phyloP scores from a whole-genome alignment of 495 filamentous ascomycete genomes.

The Penicillium odoratum region DNA sequence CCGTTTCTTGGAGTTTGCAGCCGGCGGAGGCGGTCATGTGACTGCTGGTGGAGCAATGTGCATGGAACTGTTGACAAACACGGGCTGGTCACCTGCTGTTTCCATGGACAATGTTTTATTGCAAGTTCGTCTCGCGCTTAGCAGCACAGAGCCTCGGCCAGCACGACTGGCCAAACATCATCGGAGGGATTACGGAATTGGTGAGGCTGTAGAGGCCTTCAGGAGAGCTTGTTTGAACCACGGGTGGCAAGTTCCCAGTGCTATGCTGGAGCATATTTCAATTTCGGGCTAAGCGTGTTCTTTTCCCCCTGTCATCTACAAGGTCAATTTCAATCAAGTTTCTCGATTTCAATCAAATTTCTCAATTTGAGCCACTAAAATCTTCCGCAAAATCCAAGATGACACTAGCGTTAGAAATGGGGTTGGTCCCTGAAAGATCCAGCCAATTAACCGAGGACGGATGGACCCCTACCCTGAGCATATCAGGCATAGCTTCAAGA shows the following conservation, averaged over 20 bases:
- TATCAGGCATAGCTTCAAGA: neutral
- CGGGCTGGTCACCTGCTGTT: constrained; percentile 74
- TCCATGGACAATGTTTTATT: constrained; percentile 79
- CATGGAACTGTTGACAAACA: constrained; percentile 85
- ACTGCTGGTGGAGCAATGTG: constrained; percentile 87
- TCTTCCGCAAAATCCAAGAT: too few species aligned
- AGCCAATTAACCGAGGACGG: too few species aligned
- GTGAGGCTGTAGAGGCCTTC: constrained; percentile 74
- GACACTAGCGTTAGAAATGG: too few species aligned
- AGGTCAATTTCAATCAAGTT: too few species aligned
- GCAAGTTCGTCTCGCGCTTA: constrained; percentile 81
- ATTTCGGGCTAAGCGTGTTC: too few species aligned
- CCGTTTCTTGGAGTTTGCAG: constrained; percentile 66
- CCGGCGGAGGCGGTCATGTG: constrained; percentile 85
- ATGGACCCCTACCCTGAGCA: neutral
- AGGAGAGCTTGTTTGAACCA: constrained; percentile 64
- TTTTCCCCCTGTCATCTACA: too few species aligned
- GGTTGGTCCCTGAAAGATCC: too few species aligned
- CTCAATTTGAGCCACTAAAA: too few species aligned
- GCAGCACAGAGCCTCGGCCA: constrained; percentile 63
- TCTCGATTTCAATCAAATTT: too few species aligned
- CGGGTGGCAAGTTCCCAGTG: constrained; percentile 48
- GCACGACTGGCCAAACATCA: constrained; percentile 55
- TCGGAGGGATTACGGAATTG: constrained; percentile 58
- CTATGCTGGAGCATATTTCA: too few species aligned